These are phyloP conservation scores for Herpetospermum pedunculosum DNA, from an alignment of 306 rosid genomes.

Conservation along the genomic window DNA sequence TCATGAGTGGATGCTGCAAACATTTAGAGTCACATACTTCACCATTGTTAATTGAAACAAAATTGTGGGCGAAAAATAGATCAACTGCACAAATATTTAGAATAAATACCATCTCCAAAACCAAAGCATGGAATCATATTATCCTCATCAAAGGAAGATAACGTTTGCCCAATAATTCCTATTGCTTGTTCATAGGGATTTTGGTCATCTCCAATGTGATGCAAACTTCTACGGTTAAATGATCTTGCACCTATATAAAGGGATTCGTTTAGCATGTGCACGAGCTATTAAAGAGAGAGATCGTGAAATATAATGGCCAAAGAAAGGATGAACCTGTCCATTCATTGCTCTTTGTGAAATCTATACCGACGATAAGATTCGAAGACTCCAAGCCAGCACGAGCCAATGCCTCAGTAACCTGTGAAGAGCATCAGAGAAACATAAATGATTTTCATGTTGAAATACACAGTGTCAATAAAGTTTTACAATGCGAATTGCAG, in stretches of 20 bases:
- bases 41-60: background rate
- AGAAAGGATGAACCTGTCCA: conserved; percentile 77
- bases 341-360: conserved; percentile 97
- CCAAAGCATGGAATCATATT: conserved; percentile 92
- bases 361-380: conserved; percentile 90
- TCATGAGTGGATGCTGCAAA: conserved; percentile 84
- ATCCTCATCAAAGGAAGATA: conserved; percentile 83
- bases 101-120: conserved; percentile 80
- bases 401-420: conserved; percentile 85
- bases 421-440: conserved; percentile 1
- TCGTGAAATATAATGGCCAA: background rate
- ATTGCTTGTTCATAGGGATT: conserved; percentile 98
- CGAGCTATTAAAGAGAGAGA: background rate
- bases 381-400: conserved; percentile 86
- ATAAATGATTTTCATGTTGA: background rate
- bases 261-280: conserved; percentile 16
- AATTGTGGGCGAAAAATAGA: background rate
- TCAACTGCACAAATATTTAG: background rate
- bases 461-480: background rate
- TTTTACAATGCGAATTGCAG: background rate
- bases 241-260: conserved; percentile 57
- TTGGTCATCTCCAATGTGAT: conserved; percentile 65
- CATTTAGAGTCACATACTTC: conserved; percentile 13
- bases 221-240: conserved; percentile 77
- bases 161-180: conserved; percentile 79